Evolutionary conservation across 345 rosid species (phyloP), one percentile per base, ranked within the genome.

Genomic region (Citrus trifoliata): DNA sequence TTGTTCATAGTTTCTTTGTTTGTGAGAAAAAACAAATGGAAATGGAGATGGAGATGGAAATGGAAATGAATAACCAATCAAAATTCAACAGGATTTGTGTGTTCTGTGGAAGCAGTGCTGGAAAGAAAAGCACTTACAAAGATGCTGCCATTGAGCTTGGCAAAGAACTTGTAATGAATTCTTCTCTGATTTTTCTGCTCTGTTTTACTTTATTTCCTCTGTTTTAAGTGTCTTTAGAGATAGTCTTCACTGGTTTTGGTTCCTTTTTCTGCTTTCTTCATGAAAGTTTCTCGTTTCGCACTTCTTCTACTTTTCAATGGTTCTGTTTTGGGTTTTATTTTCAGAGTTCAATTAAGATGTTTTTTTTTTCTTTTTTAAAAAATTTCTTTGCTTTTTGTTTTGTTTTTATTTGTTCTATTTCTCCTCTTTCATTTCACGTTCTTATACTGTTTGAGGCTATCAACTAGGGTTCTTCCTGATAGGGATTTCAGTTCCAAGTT

Each of bases 21-120:
- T 18, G 6, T 14, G 78, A 60, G 25, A 82, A 68, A 68, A 76
- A 81, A 77, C 81, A 74, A 21, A 78, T 46, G 5, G 73, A 79
- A 61, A 86, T 74, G 83, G 91, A 32, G 70, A 86, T 74, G 83
- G 91, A 88, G 79, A 81, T 63, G 40, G 84, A 81, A 12, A 79
- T 67, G 81, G 71, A 84, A 58, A 82, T 82, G 71, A 85, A 53
- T 53, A 53, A 84, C 65, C 79, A 66, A 77, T 81, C 84, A 42
- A 87, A 76, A 82, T 95, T 95, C 90, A 91, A 86, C 79, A 95
- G 91, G 82, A 86, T 95, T 63, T 95, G 98, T 85, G 98, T 95
- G 82, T 95, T 95, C 77, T 95, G 98, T 84, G 98, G 98, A 42
- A 93, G 98, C 82, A 93, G 97, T 80, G 85, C 91, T 25, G 98